Evolutionary conservation across 192 early-diverging fungal genomes (phyloP).

Genomic region (Bifiguratus adelaidae): DNA sequence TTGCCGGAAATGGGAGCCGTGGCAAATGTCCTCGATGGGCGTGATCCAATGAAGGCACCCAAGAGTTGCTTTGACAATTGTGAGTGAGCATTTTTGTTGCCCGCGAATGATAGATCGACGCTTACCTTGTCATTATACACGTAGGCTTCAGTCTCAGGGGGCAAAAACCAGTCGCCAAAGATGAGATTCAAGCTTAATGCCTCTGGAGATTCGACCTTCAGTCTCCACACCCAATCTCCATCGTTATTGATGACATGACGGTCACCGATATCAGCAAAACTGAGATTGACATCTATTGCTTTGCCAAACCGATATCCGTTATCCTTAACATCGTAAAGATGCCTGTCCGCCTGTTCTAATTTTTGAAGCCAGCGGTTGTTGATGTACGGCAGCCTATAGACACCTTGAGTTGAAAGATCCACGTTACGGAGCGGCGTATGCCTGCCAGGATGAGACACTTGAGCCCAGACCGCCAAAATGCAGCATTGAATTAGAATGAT

Average conservation of each 20-base stretch:
- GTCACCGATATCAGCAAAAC: background rate
- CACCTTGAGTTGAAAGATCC: background rate
- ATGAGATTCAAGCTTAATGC: slow-evolving; percentile 29
- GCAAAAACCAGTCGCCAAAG: slow-evolving; percentile 28
- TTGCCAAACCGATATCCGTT: slow-evolving; percentile 27
- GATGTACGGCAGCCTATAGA: background rate
- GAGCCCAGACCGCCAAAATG: too few relatives aligned
- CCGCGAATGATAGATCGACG: background rate
- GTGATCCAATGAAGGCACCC: slow-evolving; percentile 28
- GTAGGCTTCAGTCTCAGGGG: slow-evolving; percentile 19
- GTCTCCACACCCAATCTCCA: slow-evolving; percentile 25
- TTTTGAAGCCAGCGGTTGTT: background rate
- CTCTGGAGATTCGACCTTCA: slow-evolving; percentile 19
- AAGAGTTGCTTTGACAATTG: slow-evolving; percentile 6
- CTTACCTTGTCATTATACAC: slow-evolving; percentile 19
- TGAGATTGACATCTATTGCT: slow-evolving; percentile 15
- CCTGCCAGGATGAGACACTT: background rate
- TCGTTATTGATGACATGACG: background rate
- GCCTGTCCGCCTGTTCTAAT: background rate
- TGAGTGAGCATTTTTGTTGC: background rate
- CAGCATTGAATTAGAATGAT: too few relatives aligned
- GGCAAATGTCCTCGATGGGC: slow-evolving; percentile 23
- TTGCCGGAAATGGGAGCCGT: slow-evolving; percentile 26
- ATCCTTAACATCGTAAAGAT: too few relatives aligned
- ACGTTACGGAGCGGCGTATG: background rate